Evolutionary conservation across 108 stramenopile genomes (phyloP), one percentile per base, ranked within the genome.

Genomic region (Skeletonema grethae): DNA sequence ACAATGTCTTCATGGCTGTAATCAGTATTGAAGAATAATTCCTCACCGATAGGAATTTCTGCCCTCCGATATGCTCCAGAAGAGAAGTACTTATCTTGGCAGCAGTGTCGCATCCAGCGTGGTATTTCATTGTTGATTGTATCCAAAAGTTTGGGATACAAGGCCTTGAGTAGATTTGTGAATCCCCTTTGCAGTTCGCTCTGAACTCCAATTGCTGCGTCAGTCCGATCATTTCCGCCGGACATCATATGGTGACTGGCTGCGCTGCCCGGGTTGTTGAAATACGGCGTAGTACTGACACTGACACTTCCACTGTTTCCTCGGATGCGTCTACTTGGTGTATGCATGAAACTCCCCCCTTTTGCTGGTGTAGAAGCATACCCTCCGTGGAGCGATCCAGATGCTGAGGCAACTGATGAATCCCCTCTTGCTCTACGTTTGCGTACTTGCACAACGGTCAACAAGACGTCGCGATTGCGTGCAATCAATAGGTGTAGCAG

Each of bases 161-260:
- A 77, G 13, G 80, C 80, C 69, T 88, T 92, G 13, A 82, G 75
- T 46, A 92, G 58, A 22, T 67, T 78, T 24, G 87, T 85, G 57
- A 93, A 92, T 2, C 90, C 83, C 63, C 89, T 77, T 66, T 96
- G 95, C 7, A 96, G 76, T 65, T 96, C 95, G 63, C 90, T 84
- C 75, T 96, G 95, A 39, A 96, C 85, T 11, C 82, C 90, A 41
- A 96, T 96, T 2, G 92, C 95, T 31, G 86, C 73, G 69, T 92
- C 91, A 15, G 87, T 86, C 11, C 89, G 86, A 72, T 84, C 87
- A n/a, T 70, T 83, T 5, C 46, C 61, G 32, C 29, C 60, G 0
- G 69, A 60, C 30, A 63, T 61, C 15, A 15, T n/a, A 34, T 31
- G 24, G 34, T 25, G 24, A 22, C 64, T 34, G 13, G n/a, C 24